Evolutionary conservation across 768 basidiomycete species (phyloP), one percentile per base, ranked within the genome.

Genomic region (Boletus huronensis): DNA sequence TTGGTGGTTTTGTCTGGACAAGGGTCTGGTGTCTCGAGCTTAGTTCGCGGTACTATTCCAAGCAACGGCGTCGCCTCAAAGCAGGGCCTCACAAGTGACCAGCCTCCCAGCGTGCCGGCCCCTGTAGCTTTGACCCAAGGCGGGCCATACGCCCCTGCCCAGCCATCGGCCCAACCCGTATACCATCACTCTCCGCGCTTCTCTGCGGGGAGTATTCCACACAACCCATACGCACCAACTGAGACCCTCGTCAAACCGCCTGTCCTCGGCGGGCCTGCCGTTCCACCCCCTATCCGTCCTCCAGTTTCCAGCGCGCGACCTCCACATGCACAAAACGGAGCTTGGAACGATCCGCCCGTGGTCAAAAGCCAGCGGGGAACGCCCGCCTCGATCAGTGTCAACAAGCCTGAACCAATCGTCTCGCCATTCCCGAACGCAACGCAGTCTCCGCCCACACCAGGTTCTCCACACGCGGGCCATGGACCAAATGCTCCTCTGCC

Each of bases 291-390:
- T 10, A 79, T 78, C 3, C 77, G 82, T 40, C 80, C 67, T 32
- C 59, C 66, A 1, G 62, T 69, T 7, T 66, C 77, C 6, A 71
- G 74, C 45, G 78, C 82, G 1, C 81, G 87, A 1, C 81, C 84
- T 4, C 84, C 84, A 29, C 82, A 84, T 40, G 74, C 75, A 28
- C 88, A 87, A 47, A 84, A 85, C 28, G 82, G 86, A 16, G 93
- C 93, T 0, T 98, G 94, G 93, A 98, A 98, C 63, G 95, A 98
- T 70, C 84, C 93, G 0, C 93, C 93, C 0, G 19, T 40, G 4
- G 66, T 75, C 13, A 60, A 75, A 16, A 66, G 74, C 9, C 68
- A 79, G 17, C 70, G 79, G 39, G 83, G 85, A 25, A 75, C 76
- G 1, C 82, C 87, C 1, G 76, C 79, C 21, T 72, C 79, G 6